Base-by-base conservation (phyloP, 1,284 basidiomycete species). In the Ustanciosporium gigantosporum region DNA sequence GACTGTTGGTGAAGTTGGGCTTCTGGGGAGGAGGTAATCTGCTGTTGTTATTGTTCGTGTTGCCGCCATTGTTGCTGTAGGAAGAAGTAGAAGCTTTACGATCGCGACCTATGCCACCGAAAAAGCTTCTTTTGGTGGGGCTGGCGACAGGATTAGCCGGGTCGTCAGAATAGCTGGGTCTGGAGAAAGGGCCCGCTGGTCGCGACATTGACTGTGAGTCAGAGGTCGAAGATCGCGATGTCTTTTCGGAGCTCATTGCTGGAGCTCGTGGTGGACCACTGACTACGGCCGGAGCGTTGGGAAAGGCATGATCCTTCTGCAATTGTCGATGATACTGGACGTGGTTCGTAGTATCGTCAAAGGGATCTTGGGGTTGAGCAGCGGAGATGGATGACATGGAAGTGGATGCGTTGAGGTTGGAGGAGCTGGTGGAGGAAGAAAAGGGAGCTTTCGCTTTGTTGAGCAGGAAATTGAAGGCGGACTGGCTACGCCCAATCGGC, bases 381-480 rank as follows among this genome's bases (percentile, higher is more conserved):
- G 38, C 32, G 7, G 51, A 46, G 16, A 67, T 35, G 6, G 67
- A 69, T 0, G 67, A 62, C n/a, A 69, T 29, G 15, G 59, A 66
- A 9, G 52, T 66, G 50, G 60, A 68, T 6, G 58, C 55, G 29
- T 60, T 64, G 39, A 59, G 46, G 4, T 41, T 44, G 19, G 49
- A 41, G 1, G 59, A 60, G 37, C 52, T 57, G 7, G 53, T 48
- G 1, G 66, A 66, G 3, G 66, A 68, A 21, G 66, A 64, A 41
- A 72, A 72, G 22, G 67, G 56, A 17, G 49, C 62, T 42, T 74
- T 74, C 3, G 71, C 71, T 46, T 72, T 74, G 49, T 47, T 66
- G 35, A 74, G 46, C 17, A 74, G 46, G 34, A 74, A 73, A 52
- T 72, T 72, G 59, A 74, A 66, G 11, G 71, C 59, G 6, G 68